Base-by-base conservation (phyloP, 352 stramenopile species). In the Plasmopara halstedii region DNA sequence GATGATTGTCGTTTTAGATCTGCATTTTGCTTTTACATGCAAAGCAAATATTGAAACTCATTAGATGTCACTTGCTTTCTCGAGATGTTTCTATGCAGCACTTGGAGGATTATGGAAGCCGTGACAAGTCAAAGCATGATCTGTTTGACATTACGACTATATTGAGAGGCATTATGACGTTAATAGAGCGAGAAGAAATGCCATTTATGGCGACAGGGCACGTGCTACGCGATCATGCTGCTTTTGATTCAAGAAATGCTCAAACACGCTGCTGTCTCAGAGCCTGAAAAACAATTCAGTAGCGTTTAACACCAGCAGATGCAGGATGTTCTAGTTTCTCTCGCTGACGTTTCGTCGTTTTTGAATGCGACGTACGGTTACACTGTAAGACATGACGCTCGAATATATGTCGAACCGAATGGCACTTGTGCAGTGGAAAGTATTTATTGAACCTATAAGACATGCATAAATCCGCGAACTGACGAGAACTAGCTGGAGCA, bases 271-370 rank as follows among this genome's bases (percentile, higher is more conserved):
- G n/a, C n/a, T n/a, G n/a, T n/a, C n/a, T n/a, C n/a, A n/a, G n/a
- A n/a, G n/a, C n/a, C n/a, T n/a, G n/a, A n/a, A n/a, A n/a, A n/a
- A n/a, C n/a, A n/a, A n/a, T n/a, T n/a, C n/a, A n/a, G n/a, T n/a
- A n/a, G n/a, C n/a, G n/a, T n/a, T n/a, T n/a, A n/a, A n/a, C n/a
- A n/a, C n/a, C n/a, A n/a, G n/a, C n/a, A n/a, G n/a, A n/a, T n/a
- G n/a, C n/a, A n/a, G n/a, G n/a, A n/a, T n/a, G n/a, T n/a, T 90
- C 10, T 80, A 81, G 36, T 93, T 88, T 47, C 62, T 91, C n/a
- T 93, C 88, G 27, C 65, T 74, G 2, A 58, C 67, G 7, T 91
- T 88, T 53, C 91, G 82, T 46, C 68, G 79, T 0, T 56, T 88
- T 18, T 77, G 74, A 18, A 83, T 91, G 70, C 60, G 75, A 8